Base-by-base conservation (phyloP, 2,329 filamentous ascomycete species). In the Colletotrichum brevisporum region DNA sequence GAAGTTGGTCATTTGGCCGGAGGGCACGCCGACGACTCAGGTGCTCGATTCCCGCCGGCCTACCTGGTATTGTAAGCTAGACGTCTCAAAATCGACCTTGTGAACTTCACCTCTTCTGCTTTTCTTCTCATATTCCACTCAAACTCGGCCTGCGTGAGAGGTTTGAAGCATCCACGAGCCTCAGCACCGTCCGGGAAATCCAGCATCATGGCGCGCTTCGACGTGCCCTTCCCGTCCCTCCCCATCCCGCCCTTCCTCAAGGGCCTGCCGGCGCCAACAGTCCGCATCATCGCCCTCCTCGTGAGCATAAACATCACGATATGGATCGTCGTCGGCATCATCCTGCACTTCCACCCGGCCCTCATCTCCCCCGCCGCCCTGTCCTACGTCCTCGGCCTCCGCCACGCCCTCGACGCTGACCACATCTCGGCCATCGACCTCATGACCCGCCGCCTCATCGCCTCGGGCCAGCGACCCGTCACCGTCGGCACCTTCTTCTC, bases 401-500 rank as follows among this genome's bases (percentile, higher is more conserved):
- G 95, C 50, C 95, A 98, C 84, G 95, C 95, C n/a, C 89, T 98
- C 52, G 96, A 98, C 76, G 96, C 95, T n/a, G 95, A 98, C 80
- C 96, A 98, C 78, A 88, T 87, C 75, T 81, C 82, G 74, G 95
- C 95, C 71, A 99, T 98, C 75, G 95, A 98, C 80, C 88, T 98
- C 45, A 97, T 97, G 91, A 98, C 96, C 1, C 88, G 96, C 3
- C 90, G 95, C 6, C 88, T 98, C 26, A 90, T 98, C 45, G 95
- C 95, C 0, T 89, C 93, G 0, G 94, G 94, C 18, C 94, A 96
- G 76, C 89, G 89, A 2, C 95, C 95, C 2, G 94, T 97, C 12
- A 95, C 95, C 0, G 95, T 98, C 1, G 96, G 95, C 51, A 97
- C 94, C 1, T 98, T 94, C 78, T 98, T 99, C 84, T 95, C 92